phyloP scores from a whole-genome alignment of 768 basidiomycete genomes.

The Amanita brunnescens region DNA sequence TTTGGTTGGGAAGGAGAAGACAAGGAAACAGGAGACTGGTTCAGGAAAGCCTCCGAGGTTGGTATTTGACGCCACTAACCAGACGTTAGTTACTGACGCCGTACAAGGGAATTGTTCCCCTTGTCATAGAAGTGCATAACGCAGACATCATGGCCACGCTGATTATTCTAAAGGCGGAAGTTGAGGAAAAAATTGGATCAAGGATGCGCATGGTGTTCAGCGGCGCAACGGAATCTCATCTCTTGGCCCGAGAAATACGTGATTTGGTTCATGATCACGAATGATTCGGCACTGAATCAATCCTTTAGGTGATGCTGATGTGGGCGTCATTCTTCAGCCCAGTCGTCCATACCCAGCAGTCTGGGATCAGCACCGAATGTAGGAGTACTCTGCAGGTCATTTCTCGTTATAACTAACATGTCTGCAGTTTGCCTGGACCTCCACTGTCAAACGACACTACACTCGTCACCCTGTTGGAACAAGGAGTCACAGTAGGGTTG shows the following conservation, averaged over 20 bases:
- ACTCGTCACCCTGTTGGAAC: slow-evolving; percentile 53
- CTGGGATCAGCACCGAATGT: slow-evolving; percentile 72
- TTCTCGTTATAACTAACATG: slow-evolving; percentile 4
- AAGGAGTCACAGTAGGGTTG: slow-evolving; percentile 77
- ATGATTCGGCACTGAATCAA: not conserved
- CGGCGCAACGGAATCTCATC: slow-evolving; percentile 54
- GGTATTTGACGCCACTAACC: slow-evolving; percentile 5
- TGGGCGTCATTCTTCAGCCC: slow-evolving; percentile 46
- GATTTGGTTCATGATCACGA: slow-evolving; percentile 5
- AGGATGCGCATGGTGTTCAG: slow-evolving; percentile 54
- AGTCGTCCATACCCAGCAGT: slow-evolving; percentile 56
- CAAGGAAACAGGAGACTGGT: slow-evolving; percentile 44
- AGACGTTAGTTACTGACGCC: slow-evolving; percentile 5
- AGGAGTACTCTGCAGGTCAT: slow-evolving; percentile 14
- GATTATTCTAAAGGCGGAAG: slow-evolving; percentile 57
- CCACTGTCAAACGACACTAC: slow-evolving; percentile 58
- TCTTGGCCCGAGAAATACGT: slow-evolving; percentile 64
- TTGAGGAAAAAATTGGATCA: slow-evolving; percentile 48
- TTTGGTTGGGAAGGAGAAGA: slow-evolving; percentile 40
- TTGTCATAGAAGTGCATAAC: slow-evolving; percentile 60
- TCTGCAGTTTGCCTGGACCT: slow-evolving; percentile 55
- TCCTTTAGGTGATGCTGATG: slow-evolving; percentile 32
- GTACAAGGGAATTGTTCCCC: slow-evolving; percentile 47
- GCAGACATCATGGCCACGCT: slow-evolving; percentile 70
- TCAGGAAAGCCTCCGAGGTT: slow-evolving; percentile 50